Evolutionary conservation across 371 early-diverging fungal species (phyloP), one percentile per base, ranked within the genome.

Genomic region (Mortierella sp.): DNA sequence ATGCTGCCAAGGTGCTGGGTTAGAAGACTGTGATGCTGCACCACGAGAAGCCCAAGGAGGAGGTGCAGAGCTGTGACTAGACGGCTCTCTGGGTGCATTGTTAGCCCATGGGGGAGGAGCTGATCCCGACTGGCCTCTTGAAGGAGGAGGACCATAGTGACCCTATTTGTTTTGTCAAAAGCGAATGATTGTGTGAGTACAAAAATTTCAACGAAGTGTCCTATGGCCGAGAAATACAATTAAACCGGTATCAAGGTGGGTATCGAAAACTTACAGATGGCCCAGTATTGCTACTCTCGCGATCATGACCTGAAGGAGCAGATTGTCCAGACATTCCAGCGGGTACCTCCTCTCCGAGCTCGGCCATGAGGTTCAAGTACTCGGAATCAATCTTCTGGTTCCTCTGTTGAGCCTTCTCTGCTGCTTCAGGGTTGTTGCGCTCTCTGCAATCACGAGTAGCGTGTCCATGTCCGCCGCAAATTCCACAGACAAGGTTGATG

Each of bases 381-480:
- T 98, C 98, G 34, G 90, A 89, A 79, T 98, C 97, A 22, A 97
- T 84, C 87, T 95, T 94, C 79, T 93, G 90, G 72, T 96, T 95
- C 29, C 95, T 90, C 66, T 96, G 92, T 64, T 88, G 88, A 1
- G 93, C 92, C 68, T 91, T 89, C 48, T 89, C 87, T 67, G 92
- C 85, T 14, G 91, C 90, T 65, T 91, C 94, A 10, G 93, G 98
- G 85, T 95, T 92, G 84, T 94, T 93, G 52, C 95, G 91, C 70
- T 92, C 94, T 75, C 86, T 84, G 85, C 96, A 96, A 86, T 96
- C 96, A 65, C 95, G 92, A 19, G 97, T 95, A 69, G 94, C 94
- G 86, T 99, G 99, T 24, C 98, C 99, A 69, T 91, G 93, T 70
- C 96, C 96, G 70, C 91, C 91, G 87, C 99, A 99, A 74, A 96